Conservation (phyloP, 2,329 filamentous ascomycete species). For the Beauveria asiatica region DNA sequence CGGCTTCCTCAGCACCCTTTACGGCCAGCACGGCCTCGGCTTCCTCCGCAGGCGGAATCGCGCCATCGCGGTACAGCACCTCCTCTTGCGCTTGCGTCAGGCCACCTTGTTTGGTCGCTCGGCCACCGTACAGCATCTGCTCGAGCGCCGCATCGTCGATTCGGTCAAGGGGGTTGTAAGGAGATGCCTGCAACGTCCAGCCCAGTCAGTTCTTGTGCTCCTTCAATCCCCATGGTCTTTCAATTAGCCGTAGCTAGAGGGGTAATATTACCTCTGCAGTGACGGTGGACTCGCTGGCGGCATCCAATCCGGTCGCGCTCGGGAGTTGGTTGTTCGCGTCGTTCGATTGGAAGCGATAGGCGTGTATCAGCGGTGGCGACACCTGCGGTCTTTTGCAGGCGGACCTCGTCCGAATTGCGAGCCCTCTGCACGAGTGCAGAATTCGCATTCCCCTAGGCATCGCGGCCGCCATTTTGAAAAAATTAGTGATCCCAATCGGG, state of each 20-base stretch:
- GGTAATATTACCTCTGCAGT: background rate
- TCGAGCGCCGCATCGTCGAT: conserved; percentile 30
- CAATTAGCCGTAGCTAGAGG: background rate
- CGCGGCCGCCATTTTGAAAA: conserved; percentile 1
- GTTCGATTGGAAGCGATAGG: conserved; percentile 23
- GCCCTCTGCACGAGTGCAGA: conserved; percentile 21
- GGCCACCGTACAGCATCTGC: conserved; percentile 29
- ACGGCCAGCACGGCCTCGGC: conserved; percentile 24
- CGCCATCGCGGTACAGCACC: conserved; percentile 33
- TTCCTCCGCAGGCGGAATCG: conserved; percentile 27
- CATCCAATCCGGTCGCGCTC: conserved; percentile 15
- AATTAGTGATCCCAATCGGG: background rate
- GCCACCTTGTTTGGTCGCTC: conserved; percentile 23
- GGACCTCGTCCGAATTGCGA: conserved; percentile 14
- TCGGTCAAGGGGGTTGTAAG: conserved; percentile 15
- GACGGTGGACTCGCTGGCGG: background rate
- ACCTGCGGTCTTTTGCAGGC: background rate
- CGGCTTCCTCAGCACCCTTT: conserved; percentile 14
- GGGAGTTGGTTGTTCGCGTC: conserved; percentile 22
- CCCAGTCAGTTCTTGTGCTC: conserved; percentile 14
- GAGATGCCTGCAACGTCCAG: background rate
- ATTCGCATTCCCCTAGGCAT: conserved; percentile 6
- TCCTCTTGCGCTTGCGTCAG: conserved; percentile 36
- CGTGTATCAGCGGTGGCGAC: background rate
- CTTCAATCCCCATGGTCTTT: background rate